Conservation (phyloP, 2,329 filamentous ascomycete species). For the Daldinia sp. region DNA sequence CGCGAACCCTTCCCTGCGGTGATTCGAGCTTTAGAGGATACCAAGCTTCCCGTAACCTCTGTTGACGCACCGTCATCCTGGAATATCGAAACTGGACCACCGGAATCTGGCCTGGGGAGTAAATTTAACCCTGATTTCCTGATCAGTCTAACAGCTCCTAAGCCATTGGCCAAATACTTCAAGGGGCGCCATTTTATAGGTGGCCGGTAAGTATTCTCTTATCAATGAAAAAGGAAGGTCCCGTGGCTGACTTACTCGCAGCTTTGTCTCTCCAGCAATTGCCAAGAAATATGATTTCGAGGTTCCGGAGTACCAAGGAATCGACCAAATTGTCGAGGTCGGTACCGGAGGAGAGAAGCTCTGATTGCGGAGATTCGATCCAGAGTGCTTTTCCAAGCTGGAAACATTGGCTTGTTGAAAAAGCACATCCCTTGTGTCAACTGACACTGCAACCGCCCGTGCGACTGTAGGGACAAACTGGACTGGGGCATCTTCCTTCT, state of each 20-base stretch:
- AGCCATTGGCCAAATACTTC: constrained; percentile 88
- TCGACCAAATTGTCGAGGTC: constrained; percentile 91
- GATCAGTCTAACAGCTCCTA: constrained; percentile 92
- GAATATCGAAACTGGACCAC: constrained; percentile 90
- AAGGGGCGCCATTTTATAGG: constrained; percentile 91
- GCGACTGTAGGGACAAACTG: constrained; percentile 69
- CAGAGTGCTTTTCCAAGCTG: constrained; percentile 15
- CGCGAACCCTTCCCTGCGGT: constrained; percentile 91
- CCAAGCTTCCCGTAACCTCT: constrained; percentile 81
- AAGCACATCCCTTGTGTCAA: constrained; percentile 52
- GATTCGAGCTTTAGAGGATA: constrained; percentile 80
- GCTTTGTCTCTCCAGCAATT: constrained; percentile 83
- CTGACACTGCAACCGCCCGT: constrained; percentile 68
- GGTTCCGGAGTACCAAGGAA: constrained; percentile 82
- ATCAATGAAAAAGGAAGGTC: constrained; percentile 3
- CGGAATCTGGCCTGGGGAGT: constrained; percentile 79
- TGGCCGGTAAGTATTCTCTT: constrained; percentile 70
- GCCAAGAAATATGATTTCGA: constrained; percentile 89
- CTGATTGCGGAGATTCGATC: constrained; percentile 52
- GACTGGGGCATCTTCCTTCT: constrained; percentile 68
- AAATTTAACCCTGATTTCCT: constrained; percentile 84
- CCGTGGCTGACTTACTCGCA: constrained; percentile 52
- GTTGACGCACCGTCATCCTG: constrained; percentile 95
- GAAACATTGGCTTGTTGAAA: constrained; percentile 11
- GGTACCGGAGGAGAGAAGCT: constrained; percentile 64